phyloP scores from a whole-genome alignment of 352 stramenopile species.

The Phytophthora lateralis region DNA sequence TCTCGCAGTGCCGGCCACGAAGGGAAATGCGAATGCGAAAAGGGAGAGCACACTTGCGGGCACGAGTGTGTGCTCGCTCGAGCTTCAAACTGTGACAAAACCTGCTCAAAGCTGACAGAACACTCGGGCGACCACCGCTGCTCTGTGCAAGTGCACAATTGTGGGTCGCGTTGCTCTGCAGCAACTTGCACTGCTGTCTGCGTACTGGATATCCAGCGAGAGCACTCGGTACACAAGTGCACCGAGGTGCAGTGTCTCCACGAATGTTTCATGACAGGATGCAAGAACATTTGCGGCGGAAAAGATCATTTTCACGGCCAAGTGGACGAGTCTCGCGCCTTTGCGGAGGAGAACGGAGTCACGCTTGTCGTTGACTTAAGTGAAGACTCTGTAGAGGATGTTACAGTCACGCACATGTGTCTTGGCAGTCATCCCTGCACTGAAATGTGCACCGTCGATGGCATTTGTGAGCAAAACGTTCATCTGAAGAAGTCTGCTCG shows the following conservation, averaged over 20 bases:
- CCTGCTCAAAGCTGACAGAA: conserved; percentile 43
- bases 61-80: conserved; percentile 28
- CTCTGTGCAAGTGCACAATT: conserved; percentile 48
- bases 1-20: conserved; percentile 47
- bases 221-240: conserved; percentile 52
- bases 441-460: conserved; percentile 47
- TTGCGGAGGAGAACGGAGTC: conserved; percentile 20
- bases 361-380: conserved; percentile 15
- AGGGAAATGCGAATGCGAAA: conserved; percentile 50
- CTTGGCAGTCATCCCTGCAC: conserved; percentile 42
- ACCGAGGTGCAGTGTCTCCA: conserved; percentile 46
- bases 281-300: conserved; percentile 34
- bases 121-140: conserved; percentile 38
- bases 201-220: conserved; percentile 39
- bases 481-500: conserved; percentile 54
- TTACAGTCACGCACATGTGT: conserved; percentile 51
- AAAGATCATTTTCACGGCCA: conserved; percentile 59
- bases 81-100: conserved; percentile 47
- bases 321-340: background rate
- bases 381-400: background rate
- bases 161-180: conserved; percentile 42
- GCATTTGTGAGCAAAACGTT: conserved; percentile 68
- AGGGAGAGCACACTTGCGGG: conserved; percentile 55
- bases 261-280: conserved; percentile 49
- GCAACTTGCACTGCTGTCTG: conserved; percentile 39